Evolutionary conservation across 345 rosid genomes (phyloP), one percentile per base, ranked within the genome.

Genomic region (Gossypium mustelinum): DNA sequence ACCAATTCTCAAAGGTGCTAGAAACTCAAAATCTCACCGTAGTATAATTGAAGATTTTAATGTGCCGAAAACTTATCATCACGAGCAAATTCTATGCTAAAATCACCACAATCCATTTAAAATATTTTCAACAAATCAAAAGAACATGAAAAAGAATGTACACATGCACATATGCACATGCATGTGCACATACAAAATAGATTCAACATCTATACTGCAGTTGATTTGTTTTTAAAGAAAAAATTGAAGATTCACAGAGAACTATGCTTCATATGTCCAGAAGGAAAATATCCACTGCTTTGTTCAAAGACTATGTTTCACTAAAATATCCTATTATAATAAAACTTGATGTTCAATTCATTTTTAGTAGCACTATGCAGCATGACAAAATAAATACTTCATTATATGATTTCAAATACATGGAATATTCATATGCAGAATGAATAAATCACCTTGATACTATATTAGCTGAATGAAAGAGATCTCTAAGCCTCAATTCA

Each of bases 51-150:
- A 90, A 96, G 74, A 93, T 89, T 90, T 96, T 93, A 72, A 96
- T 96, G 75, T 94, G 83, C 76, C 97, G 77, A 54, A 98, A 88
- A 77, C 83, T 96, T 93, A 83, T 93, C 97, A 78, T 96, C 98
- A n/a, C 94, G 89, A 77, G 93, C 94, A 85, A 96, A 96, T 80
- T 96, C 97, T 82, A 90, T 90, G 90, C 98, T 96, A 94, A 79
- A 67, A 70, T 17, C 12, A 27, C 73, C 68, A 74, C 12, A 44
- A 13, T 39, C 70, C 71, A 66, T 68, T 69, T 45, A 61, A 51
- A 67, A 22, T 52, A 74, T 56, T 43, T 64, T 73, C 68, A 79
- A 78, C 58, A 75, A 51, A 58, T 29, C 48, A 72, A 5, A n/a
- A 57, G 12, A 27, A 9, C 57, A 20, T 39, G 34, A 27, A 41